Conservation (phyloP, 805 yeast genomes). For the Saccharomyces mikatae region DNA sequence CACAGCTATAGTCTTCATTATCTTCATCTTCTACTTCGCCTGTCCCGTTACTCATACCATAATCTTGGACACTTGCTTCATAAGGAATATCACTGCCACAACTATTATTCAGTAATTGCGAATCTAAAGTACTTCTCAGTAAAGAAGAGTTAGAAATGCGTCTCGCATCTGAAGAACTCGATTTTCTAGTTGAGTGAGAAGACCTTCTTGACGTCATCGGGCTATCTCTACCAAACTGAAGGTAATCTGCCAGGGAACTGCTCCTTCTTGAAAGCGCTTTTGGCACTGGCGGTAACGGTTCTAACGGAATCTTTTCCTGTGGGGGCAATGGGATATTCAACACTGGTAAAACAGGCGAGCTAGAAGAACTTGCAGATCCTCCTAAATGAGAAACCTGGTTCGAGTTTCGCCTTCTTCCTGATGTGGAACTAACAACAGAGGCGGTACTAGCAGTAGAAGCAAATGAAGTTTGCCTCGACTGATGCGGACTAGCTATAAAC, state of each 20-base stretch:
- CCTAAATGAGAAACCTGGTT: neutral
- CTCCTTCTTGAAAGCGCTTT: conserved; percentile 5
- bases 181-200: conserved; percentile 11
- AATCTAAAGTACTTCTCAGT: conserved; percentile 15
- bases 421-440: conserved; percentile 23
- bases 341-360: neutral
- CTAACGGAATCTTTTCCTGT: conserved; percentile 47
- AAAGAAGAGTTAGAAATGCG: conserved; percentile 5
- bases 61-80: neutral
- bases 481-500: conserved; percentile 9
- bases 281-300: conserved; percentile 34
- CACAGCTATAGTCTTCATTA: neutral
- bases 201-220: conserved; percentile 26
- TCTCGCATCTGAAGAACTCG: conserved; percentile 13
- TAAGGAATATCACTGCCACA: neutral
- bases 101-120: conserved; percentile 9
- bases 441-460: conserved; percentile 28
- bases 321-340: conserved; percentile 41
- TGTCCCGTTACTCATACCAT: neutral
- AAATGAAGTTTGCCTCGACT: conserved; percentile 34
- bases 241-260: conserved; percentile 10
- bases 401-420: conserved; percentile 27
- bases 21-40: conserved; percentile 2
- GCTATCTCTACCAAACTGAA: conserved; percentile 16
- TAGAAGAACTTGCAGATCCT: neutral